These are phyloP conservation scores for Lasiodiplodia theobromae DNA, from an alignment of 2,329 filamentous ascomycete genomes.

Conservation along the genomic window DNA sequence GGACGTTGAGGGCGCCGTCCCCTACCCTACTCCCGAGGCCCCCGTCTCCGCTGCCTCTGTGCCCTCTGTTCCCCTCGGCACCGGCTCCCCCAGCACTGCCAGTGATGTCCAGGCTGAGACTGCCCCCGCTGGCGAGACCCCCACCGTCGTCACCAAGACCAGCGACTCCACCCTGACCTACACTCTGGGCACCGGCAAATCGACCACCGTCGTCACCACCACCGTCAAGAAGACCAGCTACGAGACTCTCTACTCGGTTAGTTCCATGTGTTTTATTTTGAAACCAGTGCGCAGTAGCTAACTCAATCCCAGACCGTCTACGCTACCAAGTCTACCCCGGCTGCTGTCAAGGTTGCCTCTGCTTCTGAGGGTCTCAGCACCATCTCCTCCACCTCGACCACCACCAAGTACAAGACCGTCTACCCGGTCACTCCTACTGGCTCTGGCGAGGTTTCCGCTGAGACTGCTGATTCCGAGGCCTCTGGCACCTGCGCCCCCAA, in stretches of 20 bases:
- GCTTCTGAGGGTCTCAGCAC: conserved; percentile 38
- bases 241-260: conserved; percentile 35
- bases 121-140: conserved; percentile 29
- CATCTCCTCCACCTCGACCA: conserved; percentile 43
- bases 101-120: conserved; percentile 16
- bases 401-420: conserved; percentile 46
- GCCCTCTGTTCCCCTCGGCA: conserved; percentile 35
- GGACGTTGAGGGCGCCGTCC: conserved; percentile 26
- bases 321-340: conserved; percentile 37
- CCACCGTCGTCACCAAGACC: conserved; percentile 28
- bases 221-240: conserved; percentile 52
- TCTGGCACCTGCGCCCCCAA: conserved; percentile 34
- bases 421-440: conserved; percentile 34
- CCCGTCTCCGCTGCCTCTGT: conserved; percentile 28
- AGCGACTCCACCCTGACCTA: conserved; percentile 36
- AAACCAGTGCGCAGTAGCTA: background rate
- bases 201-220: conserved; percentile 54
- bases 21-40: conserved; percentile 26
- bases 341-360: conserved; percentile 24
- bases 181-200: conserved; percentile 50
- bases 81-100: conserved; percentile 22
- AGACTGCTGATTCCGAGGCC: conserved; percentile 29
- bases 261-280: background rate
- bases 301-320: conserved; percentile 31
- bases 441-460: conserved; percentile 16